These are phyloP conservation scores for Venturia aucupariae DNA, from an alignment of 2,329 filamentous ascomycete genomes.

Conservation along the genomic window DNA sequence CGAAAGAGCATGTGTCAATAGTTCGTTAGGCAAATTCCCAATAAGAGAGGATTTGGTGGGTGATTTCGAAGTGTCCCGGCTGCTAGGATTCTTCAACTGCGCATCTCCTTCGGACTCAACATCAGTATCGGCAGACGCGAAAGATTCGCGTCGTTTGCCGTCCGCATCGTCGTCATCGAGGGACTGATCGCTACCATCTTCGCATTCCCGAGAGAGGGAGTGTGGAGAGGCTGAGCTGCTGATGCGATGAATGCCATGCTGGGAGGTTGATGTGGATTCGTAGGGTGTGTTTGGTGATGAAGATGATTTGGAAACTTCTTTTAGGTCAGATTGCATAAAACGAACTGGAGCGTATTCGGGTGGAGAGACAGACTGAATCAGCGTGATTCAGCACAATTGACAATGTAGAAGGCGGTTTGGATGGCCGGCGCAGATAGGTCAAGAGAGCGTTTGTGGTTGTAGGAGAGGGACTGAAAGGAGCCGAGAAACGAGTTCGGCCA, in stretches of 20 bases:
- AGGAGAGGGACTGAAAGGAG: neutral
- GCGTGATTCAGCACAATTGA: conserved; percentile 3
- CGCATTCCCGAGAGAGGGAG: conserved; percentile 31
- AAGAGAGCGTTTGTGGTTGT: neutral
- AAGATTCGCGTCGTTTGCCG: conserved; percentile 17
- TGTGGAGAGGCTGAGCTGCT: conserved; percentile 37
- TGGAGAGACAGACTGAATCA: conserved; percentile 10
- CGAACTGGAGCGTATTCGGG: neutral
- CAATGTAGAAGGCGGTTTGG: neutral
- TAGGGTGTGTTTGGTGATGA: conserved; percentile 30
- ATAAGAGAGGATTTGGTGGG: neutral
- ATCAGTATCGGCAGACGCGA: conserved; percentile 21
- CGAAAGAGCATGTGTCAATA: conserved; percentile 83
- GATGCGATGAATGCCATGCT: conserved; percentile 49
- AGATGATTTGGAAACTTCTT: conserved; percentile 40
- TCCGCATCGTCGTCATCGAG: conserved; percentile 16
- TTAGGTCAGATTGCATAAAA: conserved; percentile 59
- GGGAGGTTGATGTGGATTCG: conserved; percentile 34
- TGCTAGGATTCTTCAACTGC: conserved; percentile 28
- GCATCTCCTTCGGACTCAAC: conserved; percentile 44
- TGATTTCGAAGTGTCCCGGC: conserved; percentile 19
- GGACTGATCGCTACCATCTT: conserved; percentile 17
- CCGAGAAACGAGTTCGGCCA: neutral
- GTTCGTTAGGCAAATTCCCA: conserved; percentile 49
- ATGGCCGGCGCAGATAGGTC: neutral